Percentiles rank a stretch among this genome's conserved stretches.
Evolutionary conservation across 345 rosid species (phyloP).

Genomic region (Erysimum cheiranthoides): DNA sequence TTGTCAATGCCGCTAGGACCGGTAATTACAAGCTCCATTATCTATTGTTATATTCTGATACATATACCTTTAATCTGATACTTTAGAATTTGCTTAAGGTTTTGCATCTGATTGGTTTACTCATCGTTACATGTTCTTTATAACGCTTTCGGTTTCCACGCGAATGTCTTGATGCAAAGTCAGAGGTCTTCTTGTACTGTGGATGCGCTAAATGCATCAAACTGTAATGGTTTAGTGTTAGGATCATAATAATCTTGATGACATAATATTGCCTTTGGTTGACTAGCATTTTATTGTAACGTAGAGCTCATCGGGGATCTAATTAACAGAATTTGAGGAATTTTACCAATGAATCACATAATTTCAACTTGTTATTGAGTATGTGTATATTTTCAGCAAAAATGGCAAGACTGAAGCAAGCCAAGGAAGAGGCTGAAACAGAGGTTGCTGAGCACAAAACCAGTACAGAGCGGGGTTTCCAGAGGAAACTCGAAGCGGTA

Average conservation of each 20-base stretch:
- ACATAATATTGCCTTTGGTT: background rate
- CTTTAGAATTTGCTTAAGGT: background rate
- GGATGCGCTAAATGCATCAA: background rate
- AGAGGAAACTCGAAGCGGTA: slow-evolving; percentile 76
- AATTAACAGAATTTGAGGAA: background rate
- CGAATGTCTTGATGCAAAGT: background rate
- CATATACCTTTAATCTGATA: background rate
- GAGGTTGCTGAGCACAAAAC: slow-evolving; percentile 71
- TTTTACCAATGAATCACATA: background rate
- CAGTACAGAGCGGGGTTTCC: slow-evolving; percentile 71
- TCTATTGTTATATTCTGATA: background rate
- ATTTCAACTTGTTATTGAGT: slow-evolving; percentile 12
- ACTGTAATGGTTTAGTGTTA: background rate
- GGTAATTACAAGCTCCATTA: slow-evolving; percentile 44
- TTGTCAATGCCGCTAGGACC: slow-evolving; percentile 70
- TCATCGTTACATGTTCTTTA: background rate
- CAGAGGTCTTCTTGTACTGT: background rate
- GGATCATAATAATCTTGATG: background rate
- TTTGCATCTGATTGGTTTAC: slow-evolving; percentile 5
- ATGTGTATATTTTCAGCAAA: slow-evolving; percentile 54
- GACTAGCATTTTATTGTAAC: slow-evolving; percentile 6
- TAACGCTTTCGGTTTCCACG: background rate
- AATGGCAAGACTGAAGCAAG: slow-evolving; percentile 80
- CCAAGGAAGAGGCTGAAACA: slow-evolving; percentile 87
- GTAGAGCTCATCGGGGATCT: background rate